A percentile compares a stretch with the other conserved stretches of the same genome.
Evolutionary conservation across 371 early-diverging fungal genomes (phyloP).

Genomic region (Mortierella sp.): DNA sequence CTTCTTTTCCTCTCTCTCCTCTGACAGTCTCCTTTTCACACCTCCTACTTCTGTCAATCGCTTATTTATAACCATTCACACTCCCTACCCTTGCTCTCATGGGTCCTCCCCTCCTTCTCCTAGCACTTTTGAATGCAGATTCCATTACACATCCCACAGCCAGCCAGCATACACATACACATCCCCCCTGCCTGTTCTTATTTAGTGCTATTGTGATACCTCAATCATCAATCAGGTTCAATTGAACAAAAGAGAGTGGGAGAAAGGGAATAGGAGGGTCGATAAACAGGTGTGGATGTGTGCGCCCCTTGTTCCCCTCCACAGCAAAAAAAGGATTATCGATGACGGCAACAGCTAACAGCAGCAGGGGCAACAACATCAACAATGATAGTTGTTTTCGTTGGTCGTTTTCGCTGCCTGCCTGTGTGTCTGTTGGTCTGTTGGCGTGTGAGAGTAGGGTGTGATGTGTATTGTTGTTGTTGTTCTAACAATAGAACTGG

Average conservation of each 20-base stretch:
- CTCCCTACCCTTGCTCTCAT: slow-evolving; percentile 1
- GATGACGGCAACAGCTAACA: neutral
- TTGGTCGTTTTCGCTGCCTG: no score
- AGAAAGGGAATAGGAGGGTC: neutral
- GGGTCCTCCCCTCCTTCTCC: neutral
- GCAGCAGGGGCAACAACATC: neutral
- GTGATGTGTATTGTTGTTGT: neutral
- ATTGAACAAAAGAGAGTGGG: neutral
- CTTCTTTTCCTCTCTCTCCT: neutral
- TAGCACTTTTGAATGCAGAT: slow-evolving; percentile 1
- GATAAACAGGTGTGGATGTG: neutral
- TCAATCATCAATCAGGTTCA: no score
- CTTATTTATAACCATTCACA: slow-evolving; percentile 2
- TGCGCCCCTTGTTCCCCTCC: neutral
- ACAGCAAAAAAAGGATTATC: neutral
- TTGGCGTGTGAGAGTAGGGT: neutral
- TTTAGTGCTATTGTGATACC: neutral
- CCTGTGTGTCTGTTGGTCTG: no score
- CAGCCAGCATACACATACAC: neutral
- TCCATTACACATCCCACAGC: neutral
- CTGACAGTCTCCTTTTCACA: slow-evolving; percentile 5
- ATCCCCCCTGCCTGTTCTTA: neutral
- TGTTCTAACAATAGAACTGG: slow-evolving; percentile 17
- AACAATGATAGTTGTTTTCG: neutral
- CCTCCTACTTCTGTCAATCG: slow-evolving; percentile 8